Evolutionary conservation across 2,329 filamentous ascomycete genomes (phyloP), one percentile per base, ranked within the genome.

Genomic region (Botrytis fabae): DNA sequence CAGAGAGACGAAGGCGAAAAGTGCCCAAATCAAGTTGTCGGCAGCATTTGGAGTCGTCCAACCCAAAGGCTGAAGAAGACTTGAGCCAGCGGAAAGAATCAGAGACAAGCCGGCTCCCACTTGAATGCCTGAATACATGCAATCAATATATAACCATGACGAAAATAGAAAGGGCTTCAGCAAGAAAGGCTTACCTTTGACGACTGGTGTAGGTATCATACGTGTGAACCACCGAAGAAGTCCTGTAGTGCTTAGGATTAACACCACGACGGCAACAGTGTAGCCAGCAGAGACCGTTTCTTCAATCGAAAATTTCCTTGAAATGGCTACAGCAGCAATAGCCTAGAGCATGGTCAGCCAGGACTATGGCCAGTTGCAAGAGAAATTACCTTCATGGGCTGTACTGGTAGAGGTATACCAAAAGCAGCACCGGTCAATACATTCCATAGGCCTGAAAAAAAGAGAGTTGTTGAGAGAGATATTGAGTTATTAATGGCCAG

Each of bases 381-480:
- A 57, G n/a, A 54, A 42, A 42, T 6, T 77, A 88, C 87, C 84
- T 91, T 91, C 89, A 91, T 91, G n/a, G 95, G 95, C 83, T 98
- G 95, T 0, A 98, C 94, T 0, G 95, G 95, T 5, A 98, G 83
- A 2, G 95, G 95, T 59, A 98, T 92, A 10, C 95, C 95, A 79
- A 98, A 98, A 46, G 91, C 83, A 2, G 91, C 80, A 28, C 95
- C 96, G 0, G 95, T 97, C 20, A 92, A 79, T 72, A 98, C 89
- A 79, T 98, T 98, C 82, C 92, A 95, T 16, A 95, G 79, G 1
- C 96, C 96, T 0, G 94, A 95, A 81, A 97, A 96, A 9, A 98
- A 89, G 0, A 98, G 87, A 0, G 95, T 98, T 65, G 91, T 91
- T 40, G 93, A 90, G 1, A 98, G 87, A 35, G 93, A 91, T 78